Evolutionary conservation across 768 basidiomycete species (phyloP).

Genomic region (Macrolepiota dolichaula): DNA sequence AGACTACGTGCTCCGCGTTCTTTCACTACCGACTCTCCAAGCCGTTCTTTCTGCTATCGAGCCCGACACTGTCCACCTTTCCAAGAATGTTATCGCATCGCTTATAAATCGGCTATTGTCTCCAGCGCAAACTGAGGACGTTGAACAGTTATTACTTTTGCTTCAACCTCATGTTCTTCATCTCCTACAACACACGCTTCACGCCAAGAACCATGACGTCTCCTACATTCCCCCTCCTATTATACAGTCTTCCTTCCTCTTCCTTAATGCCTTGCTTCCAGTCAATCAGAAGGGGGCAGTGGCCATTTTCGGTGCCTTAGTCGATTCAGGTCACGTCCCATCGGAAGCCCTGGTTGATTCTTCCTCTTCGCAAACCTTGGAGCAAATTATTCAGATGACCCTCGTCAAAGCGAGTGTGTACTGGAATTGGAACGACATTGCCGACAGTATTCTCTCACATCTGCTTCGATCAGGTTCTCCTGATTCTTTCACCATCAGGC

Average conservation of each 20-base stretch:
- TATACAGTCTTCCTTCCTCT: constrained; percentile 36
- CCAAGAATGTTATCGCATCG: background rate
- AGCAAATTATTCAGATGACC: constrained; percentile 44
- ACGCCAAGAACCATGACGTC: constrained; percentile 14
- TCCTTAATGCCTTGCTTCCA: constrained; percentile 39
- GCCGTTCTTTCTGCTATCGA: background rate
- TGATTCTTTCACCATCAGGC: constrained; percentile 24
- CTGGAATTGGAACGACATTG: constrained; percentile 50
- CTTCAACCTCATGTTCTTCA: constrained; percentile 5
- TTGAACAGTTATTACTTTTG: background rate
- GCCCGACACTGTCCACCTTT: background rate
- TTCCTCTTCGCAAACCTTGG: constrained; percentile 34
- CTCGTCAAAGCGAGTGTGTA: constrained; percentile 49
- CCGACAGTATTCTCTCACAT: constrained; percentile 33
- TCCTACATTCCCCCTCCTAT: constrained; percentile 34
- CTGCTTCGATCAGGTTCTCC: constrained; percentile 20
- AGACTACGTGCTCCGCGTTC: constrained; percentile 1
- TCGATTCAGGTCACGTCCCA: constrained; percentile 42
- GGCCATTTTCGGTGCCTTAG: constrained; percentile 46
- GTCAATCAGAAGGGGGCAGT: constrained; percentile 35
- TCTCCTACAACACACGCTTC: constrained; percentile 17
- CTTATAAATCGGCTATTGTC: constrained; percentile 2
- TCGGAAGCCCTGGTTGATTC: constrained; percentile 40
- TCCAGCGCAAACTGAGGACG: background rate
- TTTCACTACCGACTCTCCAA: background rate